Conservation (phyloP, 2,329 filamentous ascomycete genomes). For the Talaromyces sp. region DNA sequence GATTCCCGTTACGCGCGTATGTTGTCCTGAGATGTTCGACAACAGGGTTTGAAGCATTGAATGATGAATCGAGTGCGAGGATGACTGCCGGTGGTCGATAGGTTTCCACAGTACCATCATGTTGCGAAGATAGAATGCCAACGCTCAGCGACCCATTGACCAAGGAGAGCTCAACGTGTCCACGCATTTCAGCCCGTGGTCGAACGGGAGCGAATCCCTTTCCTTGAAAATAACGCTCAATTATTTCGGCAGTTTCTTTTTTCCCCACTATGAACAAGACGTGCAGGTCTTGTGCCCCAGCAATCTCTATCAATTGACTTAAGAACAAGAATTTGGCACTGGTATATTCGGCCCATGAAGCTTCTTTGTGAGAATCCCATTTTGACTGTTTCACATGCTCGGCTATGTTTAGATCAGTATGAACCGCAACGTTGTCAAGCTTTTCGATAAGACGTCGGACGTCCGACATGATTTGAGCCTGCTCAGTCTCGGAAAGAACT, state of each 20-base stretch:
- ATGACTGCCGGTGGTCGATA: conserved; percentile 37
- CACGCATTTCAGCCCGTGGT: conserved; percentile 29
- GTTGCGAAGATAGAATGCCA: conserved; percentile 29
- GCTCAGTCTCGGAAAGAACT: conserved; percentile 21
- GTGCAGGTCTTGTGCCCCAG: conserved; percentile 32
- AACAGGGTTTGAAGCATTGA: conserved; percentile 35
- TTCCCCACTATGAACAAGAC: conserved; percentile 36
- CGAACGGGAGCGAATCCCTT: conserved; percentile 35
- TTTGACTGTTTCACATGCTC: conserved; percentile 33
- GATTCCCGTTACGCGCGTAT: conserved; percentile 28
- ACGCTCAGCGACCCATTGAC: conserved; percentile 32
- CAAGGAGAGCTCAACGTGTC: conserved; percentile 33
- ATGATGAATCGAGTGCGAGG: conserved; percentile 41
- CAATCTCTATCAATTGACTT: conserved; percentile 37
- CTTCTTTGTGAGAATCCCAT: conserved; percentile 33
- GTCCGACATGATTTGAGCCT: conserved; percentile 23
- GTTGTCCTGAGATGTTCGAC: conserved; percentile 37
- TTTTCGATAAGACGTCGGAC: conserved; percentile 32
- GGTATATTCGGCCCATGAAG: conserved; percentile 44
- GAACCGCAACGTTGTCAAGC: conserved; percentile 40
- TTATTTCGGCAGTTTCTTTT: conserved; percentile 32
- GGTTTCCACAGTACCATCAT: conserved; percentile 27
- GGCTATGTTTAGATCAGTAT: conserved; percentile 42
- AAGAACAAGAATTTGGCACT: conserved; percentile 44
- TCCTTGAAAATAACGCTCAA: conserved; percentile 41